Conservation (phyloP, 176 grass and related monocot genomes). For the Chrysopogon serrulatus region DNA sequence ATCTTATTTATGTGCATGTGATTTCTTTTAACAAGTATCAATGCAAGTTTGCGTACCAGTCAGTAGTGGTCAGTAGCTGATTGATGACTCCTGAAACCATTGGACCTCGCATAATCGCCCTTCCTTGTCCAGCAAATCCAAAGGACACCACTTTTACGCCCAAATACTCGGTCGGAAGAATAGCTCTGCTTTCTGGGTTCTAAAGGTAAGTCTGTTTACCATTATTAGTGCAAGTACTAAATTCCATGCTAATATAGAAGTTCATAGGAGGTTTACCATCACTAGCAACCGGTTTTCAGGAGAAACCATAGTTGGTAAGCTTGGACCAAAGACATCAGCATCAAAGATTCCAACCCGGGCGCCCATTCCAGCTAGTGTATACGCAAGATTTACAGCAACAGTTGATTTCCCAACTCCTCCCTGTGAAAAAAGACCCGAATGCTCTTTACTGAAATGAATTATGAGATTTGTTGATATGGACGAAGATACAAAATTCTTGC, state of each 20-base stretch:
- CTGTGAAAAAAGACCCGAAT: slow-evolving; percentile 23
- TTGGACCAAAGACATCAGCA: slow-evolving; percentile 92
- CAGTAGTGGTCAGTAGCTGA: slow-evolving; percentile 84
- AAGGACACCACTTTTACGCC: slow-evolving; percentile 97
- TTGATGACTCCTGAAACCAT: slow-evolving; percentile 98
- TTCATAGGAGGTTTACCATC: slow-evolving; percentile 60
- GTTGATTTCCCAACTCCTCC: slow-evolving; percentile 98
- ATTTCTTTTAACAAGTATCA: neutral
- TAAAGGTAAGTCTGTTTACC: slow-evolving; percentile 92
- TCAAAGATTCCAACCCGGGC: slow-evolving; percentile 97
- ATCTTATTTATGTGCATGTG: neutral
- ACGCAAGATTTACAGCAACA: slow-evolving; percentile 89
- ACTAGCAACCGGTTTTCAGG: slow-evolving; percentile 83
- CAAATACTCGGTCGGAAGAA: slow-evolving; percentile 81
- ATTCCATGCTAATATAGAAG: slow-evolving; percentile 27
- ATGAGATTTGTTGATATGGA: neutral
- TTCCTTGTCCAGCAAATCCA: slow-evolving; percentile 96
- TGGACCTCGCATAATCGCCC: slow-evolving; percentile 93
- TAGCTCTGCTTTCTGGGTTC: slow-evolving; percentile 83
- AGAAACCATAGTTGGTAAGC: slow-evolving; percentile 98
- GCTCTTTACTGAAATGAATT: neutral
- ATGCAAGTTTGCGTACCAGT: slow-evolving; percentile 65
- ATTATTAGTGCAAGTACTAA: slow-evolving; percentile 67
- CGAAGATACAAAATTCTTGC: neutral
- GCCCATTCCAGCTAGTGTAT: slow-evolving; percentile 91